A percentile compares a stretch with the other conserved stretches of the same genome.
Evolutionary conservation across 208 protist species (phyloP).

Genomic region (Leishmania lainsoni): DNA sequence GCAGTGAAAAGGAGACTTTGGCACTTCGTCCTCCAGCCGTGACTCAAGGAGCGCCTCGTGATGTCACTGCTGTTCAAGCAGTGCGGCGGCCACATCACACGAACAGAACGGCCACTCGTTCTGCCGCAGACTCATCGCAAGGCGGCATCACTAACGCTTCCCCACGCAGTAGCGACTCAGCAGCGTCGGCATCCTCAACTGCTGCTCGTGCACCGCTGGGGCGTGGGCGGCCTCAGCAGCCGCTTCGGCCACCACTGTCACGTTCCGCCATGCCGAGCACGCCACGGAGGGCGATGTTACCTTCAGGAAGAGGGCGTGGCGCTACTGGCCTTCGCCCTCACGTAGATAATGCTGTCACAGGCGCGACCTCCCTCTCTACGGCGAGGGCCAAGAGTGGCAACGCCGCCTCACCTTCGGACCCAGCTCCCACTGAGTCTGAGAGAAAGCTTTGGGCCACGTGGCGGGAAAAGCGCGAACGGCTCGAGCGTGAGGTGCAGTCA

Average conservation of each 20-base stretch:
- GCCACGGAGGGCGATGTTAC: not conserved
- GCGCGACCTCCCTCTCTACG: not conserved
- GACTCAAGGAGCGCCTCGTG: not conserved
- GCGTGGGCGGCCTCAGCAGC: not conserved
- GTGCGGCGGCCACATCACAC: not conserved
- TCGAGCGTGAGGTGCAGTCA: constrained; percentile 21
- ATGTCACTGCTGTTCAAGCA: not conserved
- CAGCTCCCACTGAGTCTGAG: not conserved
- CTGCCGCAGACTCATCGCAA: not conserved
- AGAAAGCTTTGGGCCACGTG: constrained; percentile 17
- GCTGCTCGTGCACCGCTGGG: not conserved
- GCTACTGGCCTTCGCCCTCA: not conserved
- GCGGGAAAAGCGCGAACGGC: constrained; percentile 16
- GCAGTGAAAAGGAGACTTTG: not conserved
- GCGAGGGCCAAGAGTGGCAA: not conserved
- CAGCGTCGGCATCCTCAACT: not conserved
- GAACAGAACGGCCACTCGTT: not conserved
- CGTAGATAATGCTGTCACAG: not conserved
- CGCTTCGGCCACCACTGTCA: not conserved
- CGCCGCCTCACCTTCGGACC: not conserved
- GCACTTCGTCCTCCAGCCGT: not conserved
- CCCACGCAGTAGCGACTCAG: not conserved
- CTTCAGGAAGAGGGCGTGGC: not conserved
- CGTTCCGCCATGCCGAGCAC: not conserved
- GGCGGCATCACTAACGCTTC: constrained; percentile 1